These are phyloP conservation scores for Trichosporon coremiiforme DNA, from an alignment of 1,284 basidiomycete species.

Conservation along the genomic window DNA sequence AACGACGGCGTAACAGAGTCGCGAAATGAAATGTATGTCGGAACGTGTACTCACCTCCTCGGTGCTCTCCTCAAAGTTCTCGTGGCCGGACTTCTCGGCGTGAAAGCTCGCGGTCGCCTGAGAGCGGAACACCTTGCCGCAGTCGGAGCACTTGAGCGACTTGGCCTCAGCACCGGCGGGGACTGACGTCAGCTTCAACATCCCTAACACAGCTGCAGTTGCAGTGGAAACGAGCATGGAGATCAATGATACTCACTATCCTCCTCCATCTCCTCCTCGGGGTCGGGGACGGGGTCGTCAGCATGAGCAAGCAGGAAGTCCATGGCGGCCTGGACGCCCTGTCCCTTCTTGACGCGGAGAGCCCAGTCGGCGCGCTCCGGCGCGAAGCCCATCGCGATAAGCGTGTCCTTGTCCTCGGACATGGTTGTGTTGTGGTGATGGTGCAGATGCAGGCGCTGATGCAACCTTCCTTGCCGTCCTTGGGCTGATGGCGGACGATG, in stretches of 20 bases:
- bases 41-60: constrained; percentile 70
- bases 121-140: constrained; percentile 83
- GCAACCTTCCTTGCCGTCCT: not conserved
- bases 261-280: constrained; percentile 70
- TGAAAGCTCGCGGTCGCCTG: constrained; percentile 89
- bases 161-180: constrained; percentile 29
- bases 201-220: not conserved
- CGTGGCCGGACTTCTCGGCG: constrained; percentile 92
- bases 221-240: no score
- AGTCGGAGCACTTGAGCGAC: constrained; percentile 60
- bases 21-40: no score
- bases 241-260: constrained; percentile 30
- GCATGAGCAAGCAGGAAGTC: constrained; percentile 80
- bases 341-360: constrained; percentile 71
- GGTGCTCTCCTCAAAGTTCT: constrained; percentile 90
- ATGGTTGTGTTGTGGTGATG: constrained; percentile 34
- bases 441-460: constrained; percentile 6
- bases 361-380: constrained; percentile 83
- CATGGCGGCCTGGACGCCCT: constrained; percentile 83
- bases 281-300: constrained; percentile 72
- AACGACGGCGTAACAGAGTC: no score
- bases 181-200: constrained; percentile 24
- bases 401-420: constrained; percentile 68
- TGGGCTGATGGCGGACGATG: constrained; percentile 5
- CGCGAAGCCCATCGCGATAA: constrained; percentile 85